Conservation (phyloP, 805 yeast species). For the Metschnikowia anglica region DNA sequence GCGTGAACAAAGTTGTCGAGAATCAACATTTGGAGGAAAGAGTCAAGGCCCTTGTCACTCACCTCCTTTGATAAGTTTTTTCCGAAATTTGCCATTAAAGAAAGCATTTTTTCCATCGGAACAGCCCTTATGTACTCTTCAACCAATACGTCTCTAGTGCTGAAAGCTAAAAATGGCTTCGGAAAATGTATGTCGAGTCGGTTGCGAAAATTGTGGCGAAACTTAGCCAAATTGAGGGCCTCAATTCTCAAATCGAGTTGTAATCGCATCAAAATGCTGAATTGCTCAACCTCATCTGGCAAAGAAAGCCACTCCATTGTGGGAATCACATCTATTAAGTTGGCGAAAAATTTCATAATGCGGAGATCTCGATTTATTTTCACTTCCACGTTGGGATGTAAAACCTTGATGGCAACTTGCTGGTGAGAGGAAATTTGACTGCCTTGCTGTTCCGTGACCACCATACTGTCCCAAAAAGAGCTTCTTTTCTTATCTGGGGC, state of each 20-base stretch:
- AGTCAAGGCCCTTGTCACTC: conserved; percentile 82
- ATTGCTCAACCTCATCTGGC: conserved; percentile 92
- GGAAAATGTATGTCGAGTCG: conserved; percentile 74
- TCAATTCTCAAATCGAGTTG: conserved; percentile 91
- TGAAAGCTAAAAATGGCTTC: conserved; percentile 60
- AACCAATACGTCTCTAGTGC: conserved; percentile 71
- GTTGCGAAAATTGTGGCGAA: conserved; percentile 64
- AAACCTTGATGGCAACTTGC: conserved; percentile 84
- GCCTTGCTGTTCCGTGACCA: conserved; percentile 34
- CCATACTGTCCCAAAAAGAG: conserved; percentile 32
- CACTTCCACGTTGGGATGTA: conserved; percentile 81
- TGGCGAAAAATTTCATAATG: conserved; percentile 83
- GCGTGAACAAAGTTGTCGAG: conserved; percentile 94
- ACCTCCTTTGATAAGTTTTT: conserved; percentile 60
- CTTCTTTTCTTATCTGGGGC: conserved; percentile 8
- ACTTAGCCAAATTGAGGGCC: conserved; percentile 72
- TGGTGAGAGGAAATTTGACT: conserved; percentile 42
- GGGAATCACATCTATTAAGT: conserved; percentile 67
- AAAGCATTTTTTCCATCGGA: conserved; percentile 71
- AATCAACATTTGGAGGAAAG: conserved; percentile 89
- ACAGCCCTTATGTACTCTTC: conserved; percentile 85
- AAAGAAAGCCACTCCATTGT: conserved; percentile 97
- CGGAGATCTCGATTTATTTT: conserved; percentile 76
- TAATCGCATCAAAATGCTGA: conserved; percentile 77
- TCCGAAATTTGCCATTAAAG: conserved; percentile 46